Percentiles rank a stretch among this genome's conserved stretches.
Conservation (phyloP, 352 stramenopile genomes). For the Phytopythium mirpurense region DNA sequence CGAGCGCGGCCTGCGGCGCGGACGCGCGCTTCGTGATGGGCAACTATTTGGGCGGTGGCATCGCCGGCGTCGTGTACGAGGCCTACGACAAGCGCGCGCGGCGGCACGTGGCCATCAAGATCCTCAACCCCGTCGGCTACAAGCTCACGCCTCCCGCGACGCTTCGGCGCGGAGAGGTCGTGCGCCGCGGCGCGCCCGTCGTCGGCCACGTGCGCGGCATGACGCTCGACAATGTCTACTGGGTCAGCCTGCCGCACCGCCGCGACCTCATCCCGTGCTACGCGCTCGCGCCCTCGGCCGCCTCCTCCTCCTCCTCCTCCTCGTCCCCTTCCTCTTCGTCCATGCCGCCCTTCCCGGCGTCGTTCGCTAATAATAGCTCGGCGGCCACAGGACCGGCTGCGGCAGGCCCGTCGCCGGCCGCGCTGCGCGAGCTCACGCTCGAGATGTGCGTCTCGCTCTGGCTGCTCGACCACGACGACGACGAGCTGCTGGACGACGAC, state of each 20-base stretch:
- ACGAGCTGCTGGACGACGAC: constrained; percentile 26
- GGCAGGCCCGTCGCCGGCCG: too few relatives aligned
- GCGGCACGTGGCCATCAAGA: constrained; percentile 93
- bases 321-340: not conserved
- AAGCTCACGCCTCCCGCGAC: constrained; percentile 77
- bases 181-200: constrained; percentile 61
- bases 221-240: constrained; percentile 76
- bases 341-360: too few relatives aligned
- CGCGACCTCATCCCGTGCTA: constrained; percentile 70
- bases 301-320: not conserved
- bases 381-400: too few relatives aligned
- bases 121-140: constrained; percentile 96
- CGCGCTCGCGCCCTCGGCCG: constrained; percentile 22
- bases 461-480: constrained; percentile 63
- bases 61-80: constrained; percentile 92
- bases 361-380: constrained; percentile 5
- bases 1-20: not conserved
- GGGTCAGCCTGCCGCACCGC: constrained; percentile 58
- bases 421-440: constrained; percentile 67
- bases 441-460: constrained; percentile 87
- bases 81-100: constrained; percentile 73
- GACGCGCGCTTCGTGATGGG: constrained; percentile 70
- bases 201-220: constrained; percentile 48
- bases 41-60: constrained; percentile 91
- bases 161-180: constrained; percentile 82